These are phyloP conservation scores for Neolentinus lepideus DNA, from an alignment of 1,284 basidiomycete species.

Conservation along the genomic window DNA sequence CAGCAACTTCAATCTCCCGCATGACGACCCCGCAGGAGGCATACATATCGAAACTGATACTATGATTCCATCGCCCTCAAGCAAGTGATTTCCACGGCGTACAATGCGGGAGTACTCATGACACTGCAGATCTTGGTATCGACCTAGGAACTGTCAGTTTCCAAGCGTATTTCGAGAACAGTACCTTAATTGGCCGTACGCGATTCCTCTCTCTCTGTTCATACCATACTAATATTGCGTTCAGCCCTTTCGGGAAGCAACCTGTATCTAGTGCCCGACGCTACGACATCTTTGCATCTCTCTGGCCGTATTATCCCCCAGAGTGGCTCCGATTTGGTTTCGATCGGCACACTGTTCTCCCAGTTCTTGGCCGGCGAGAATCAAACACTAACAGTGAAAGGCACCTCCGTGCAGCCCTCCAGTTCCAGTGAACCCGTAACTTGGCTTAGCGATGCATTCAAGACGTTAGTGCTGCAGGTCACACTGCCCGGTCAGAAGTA, in stretches of 20 bases:
- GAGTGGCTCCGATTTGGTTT: slow-evolving; percentile 42
- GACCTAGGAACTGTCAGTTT: slow-evolving; percentile 67
- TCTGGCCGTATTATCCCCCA: slow-evolving; percentile 60
- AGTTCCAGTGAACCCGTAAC: slow-evolving; percentile 42
- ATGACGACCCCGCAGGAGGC: slow-evolving; percentile 58
- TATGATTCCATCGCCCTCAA: slow-evolving; percentile 59
- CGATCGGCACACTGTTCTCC: slow-evolving; percentile 62
- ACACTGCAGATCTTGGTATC: slow-evolving; percentile 55
- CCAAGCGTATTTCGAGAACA: slow-evolving; percentile 46
- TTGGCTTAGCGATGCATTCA: slow-evolving; percentile 70
- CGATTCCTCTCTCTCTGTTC: slow-evolving; percentile 4
- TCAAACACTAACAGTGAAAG: slow-evolving; percentile 52
- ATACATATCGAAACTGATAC: slow-evolving; percentile 67
- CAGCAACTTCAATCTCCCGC: slow-evolving; percentile 61
- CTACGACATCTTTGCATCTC: slow-evolving; percentile 45
- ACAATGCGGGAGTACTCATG: slow-evolving; percentile 7
- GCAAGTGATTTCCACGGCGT: slow-evolving; percentile 28
- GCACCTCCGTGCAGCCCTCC: slow-evolving; percentile 56
- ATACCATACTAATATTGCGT: slow-evolving; percentile 2
- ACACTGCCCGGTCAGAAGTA: slow-evolving; percentile 59
- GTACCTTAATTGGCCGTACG: slow-evolving; percentile 49
- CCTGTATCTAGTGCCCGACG: slow-evolving; percentile 46
- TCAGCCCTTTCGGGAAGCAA: slow-evolving; percentile 42
- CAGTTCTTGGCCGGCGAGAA: slow-evolving; percentile 63
- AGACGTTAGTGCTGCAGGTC: slow-evolving; percentile 57